A percentile compares a stretch with the other conserved stretches of the same genome.
Evolutionary conservation across 73 alveolate genomes (phyloP).

Genomic region (Loxodes magnus): DNA sequence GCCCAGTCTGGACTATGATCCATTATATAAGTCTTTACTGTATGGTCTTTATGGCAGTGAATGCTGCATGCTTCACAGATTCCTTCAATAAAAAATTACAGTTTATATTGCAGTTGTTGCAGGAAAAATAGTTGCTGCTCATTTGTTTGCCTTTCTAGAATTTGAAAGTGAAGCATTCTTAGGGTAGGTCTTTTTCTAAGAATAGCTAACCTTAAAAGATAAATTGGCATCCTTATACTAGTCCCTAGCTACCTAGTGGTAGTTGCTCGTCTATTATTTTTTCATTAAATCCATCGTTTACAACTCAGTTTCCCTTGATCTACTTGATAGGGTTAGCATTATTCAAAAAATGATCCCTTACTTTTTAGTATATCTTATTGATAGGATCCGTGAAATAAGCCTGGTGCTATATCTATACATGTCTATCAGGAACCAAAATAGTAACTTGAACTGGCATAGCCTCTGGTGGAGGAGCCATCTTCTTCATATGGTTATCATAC

Average conservation of each 20-base stretch:
- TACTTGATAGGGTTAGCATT: conserved; percentile 1
- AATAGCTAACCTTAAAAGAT: conserved; percentile 1
- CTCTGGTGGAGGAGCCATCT: conserved; percentile 7
- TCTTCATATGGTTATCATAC: conserved; percentile 12
- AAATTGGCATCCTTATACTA: neutral
- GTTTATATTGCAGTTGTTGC: neutral
- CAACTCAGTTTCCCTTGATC: neutral
- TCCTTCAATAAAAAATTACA: no score
- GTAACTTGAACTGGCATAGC: neutral
- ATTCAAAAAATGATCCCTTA: neutral
- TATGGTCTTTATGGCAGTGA: conserved; percentile 6
- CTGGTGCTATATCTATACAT: neutral
- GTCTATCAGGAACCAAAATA: conserved; percentile 6
- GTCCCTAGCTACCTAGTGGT: neutral
- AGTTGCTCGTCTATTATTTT: neutral
- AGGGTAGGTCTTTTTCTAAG: conserved; percentile 3
- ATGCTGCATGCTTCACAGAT: conserved; percentile 10
- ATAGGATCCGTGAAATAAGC: conserved; percentile 5
- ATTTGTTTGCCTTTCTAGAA: conserved; percentile 3
- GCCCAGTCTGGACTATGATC: conserved; percentile 14
- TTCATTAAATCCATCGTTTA: neutral
- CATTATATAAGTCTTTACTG: neutral
- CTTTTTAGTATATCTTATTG: neutral
- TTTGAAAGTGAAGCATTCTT: conserved; percentile 3
- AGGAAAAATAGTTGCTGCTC: conserved; percentile 2